Base-by-base conservation (phyloP, 2,329 filamentous ascomycete species). In the Tolypocladium nubicola region DNA sequence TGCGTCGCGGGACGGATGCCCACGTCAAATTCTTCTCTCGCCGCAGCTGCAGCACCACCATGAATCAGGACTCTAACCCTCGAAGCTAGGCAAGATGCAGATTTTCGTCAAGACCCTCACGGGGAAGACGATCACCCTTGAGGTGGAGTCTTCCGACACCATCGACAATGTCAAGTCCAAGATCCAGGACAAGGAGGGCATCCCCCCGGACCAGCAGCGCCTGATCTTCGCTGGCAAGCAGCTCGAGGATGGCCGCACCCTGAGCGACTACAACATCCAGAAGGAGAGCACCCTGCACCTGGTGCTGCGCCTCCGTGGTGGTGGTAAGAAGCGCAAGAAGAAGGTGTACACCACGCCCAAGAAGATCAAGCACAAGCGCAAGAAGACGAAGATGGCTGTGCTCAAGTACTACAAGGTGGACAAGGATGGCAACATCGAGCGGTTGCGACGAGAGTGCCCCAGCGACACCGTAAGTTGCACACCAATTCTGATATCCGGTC, bases 351-450 rank as follows among this genome's bases (percentile, higher is more conserved):
- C 90, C 77, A 99, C 94, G 73, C 94, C 94, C 78, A 99, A 99
- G 92, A 99, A 99, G 91, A 99, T 99, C 89, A 99, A 99, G 94
- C 94, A 99, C 88, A 99, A 99, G 92, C 89, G 91, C 84, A 99
- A 97, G 91, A 99, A 99, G 93, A 96, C 89, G 87, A 99, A 99
- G 89, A 83, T 99, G 78, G 94, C 94, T 73, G 93, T 99, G 70
- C 92, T 99, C 79, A 99, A 99, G 88, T 99, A 99, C 90, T 99
- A 99, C 90, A 99, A 99, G 90, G 94, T 99, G 71, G 94, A 97
- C 79, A 90, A 89, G 71, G 94, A 99, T 73, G 94, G 95, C 80
- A 97, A 97, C 88, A 97, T 99, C 72, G 94, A 99, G 89, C 94
- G 94, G 75, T 88, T 99, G 68, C 87, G 95, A 76, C 87, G 94